Percentiles rank a stretch among this genome's conserved stretches.
Evolutionary conservation across 768 basidiomycete genomes (phyloP).

Genomic region (Suillus cothurnatus): DNA sequence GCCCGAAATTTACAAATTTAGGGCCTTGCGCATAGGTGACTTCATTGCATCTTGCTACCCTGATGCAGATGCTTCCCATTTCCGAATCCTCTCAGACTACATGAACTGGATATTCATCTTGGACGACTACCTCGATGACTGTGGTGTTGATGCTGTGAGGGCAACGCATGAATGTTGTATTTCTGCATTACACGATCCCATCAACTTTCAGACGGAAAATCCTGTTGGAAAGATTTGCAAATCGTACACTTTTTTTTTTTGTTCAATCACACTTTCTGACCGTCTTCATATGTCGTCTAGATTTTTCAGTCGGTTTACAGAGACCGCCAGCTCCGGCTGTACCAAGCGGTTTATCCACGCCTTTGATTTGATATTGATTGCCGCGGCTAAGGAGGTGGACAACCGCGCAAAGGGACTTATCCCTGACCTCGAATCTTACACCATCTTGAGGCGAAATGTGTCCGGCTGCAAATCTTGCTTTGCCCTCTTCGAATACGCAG

Average conservation of each 20-base stretch:
- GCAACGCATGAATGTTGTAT: conserved; percentile 32
- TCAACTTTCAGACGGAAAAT: conserved; percentile 13
- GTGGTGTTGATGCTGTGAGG: conserved; percentile 29
- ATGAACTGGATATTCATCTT: conserved; percentile 50
- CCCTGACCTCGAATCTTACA: conserved; percentile 52
- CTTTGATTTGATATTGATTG: conserved; percentile 42
- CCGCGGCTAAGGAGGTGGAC: conserved; percentile 43
- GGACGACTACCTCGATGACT: conserved; percentile 31
- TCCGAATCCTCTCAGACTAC: conserved; percentile 54
- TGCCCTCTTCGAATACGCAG: conserved; percentile 55
- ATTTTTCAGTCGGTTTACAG: conserved; percentile 39
- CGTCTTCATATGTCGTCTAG: conserved; percentile 18
- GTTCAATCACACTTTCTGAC: background rate
- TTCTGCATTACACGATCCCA: conserved; percentile 30
- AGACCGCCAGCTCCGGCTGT: conserved; percentile 41
- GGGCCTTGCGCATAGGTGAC: conserved; percentile 49
- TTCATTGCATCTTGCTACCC: conserved; percentile 65
- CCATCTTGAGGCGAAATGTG: conserved; percentile 52
- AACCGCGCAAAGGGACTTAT: conserved; percentile 40
- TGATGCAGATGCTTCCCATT: conserved; percentile 38
- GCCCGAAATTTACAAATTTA: conserved; percentile 39
- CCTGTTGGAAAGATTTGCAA: conserved; percentile 32
- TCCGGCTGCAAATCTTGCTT: conserved; percentile 53
- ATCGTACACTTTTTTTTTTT: conserved; percentile 28
- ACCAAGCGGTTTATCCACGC: conserved; percentile 41